These are phyloP conservation scores for Letharia lupina DNA, from an alignment of 495 filamentous ascomycete genomes.

Conservation along the genomic window DNA sequence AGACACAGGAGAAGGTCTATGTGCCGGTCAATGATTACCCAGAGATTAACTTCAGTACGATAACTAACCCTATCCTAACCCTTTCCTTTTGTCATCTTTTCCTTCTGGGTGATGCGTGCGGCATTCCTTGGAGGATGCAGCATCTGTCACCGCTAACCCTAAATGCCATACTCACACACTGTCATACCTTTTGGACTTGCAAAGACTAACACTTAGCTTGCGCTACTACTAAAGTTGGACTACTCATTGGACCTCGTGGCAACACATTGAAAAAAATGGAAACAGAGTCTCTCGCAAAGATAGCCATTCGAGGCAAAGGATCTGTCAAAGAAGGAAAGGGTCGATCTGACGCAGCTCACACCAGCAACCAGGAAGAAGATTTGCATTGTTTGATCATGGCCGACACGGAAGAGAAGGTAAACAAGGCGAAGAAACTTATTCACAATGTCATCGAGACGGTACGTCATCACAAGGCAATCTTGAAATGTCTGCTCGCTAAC, in stretches of 20 bases:
- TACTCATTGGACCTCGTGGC: constrained; percentile 99
- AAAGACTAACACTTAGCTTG: constrained; percentile 87
- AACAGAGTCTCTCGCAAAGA: constrained; percentile 90
- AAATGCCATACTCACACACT: constrained; percentile 32
- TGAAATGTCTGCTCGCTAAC: constrained; percentile 1
- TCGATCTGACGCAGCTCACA: constrained; percentile 94
- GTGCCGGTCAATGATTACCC: constrained; percentile 99
- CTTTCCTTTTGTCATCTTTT: constrained; percentile 40
- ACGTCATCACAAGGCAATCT: constrained; percentile 35
- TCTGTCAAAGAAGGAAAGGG: constrained; percentile 99
- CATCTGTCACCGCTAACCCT: constrained; percentile 44
- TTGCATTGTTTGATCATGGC: constrained; percentile 98
- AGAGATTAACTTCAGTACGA: constrained; percentile 99
- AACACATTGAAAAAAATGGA: constrained; percentile 99
- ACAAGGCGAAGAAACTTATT: constrained; percentile 93
- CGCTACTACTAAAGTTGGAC: constrained; percentile 87
- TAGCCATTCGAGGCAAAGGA: constrained; percentile 97
- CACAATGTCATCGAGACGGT: constrained; percentile 98
- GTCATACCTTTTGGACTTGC: constrained; percentile 29
- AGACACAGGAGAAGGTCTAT: constrained; percentile 99
- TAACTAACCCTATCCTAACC: constrained; percentile 93
- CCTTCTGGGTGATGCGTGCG: constrained; percentile 38
- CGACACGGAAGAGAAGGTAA: constrained; percentile 96
- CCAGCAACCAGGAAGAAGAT: constrained; percentile 99
- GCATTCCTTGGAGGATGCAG: constrained; percentile 29